Evolutionary conservation across 2,329 filamentous ascomycete species (phyloP), one percentile per base, ranked within the genome.

Genomic region (Botrytis porri): DNA sequence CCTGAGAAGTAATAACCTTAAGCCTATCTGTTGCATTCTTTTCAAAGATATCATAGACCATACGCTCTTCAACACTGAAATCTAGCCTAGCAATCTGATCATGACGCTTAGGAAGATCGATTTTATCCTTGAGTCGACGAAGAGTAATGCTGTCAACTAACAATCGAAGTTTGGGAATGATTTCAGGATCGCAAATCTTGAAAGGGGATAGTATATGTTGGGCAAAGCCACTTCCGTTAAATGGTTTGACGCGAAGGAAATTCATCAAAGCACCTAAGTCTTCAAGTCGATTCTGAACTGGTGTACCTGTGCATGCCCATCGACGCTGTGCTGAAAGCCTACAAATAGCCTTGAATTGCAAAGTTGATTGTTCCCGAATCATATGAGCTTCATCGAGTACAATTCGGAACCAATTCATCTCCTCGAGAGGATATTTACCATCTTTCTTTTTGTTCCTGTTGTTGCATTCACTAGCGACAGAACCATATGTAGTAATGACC

Each of bases 261-360:
- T 91, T 93, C 73, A 97, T 90, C 4, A 98, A 85, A 1, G 95
- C 93, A 22, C 93, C 93, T 35, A 98, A 86, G 81, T 99, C 96
- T 76, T 97, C 94, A 3, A 98, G 86, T 6, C 93, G 91, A 80
- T 99, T 99, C 82, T 98, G 95, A 14, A 98, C 93, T 0, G 95
- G 96, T 0, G 96, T 98, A 71, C 95, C 96, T 0, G 96, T 98
- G n/a, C 98, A 93, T 4, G 95, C 95, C 96, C 96, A 99, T 48
- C 95, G 91, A 45, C 95, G 89, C 79, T 93, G 88, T 3, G 94
- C 93, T 74, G 92, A 87, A 4, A 98, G 85, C 32, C 89, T 88
- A 76, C 94, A 95, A 32, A 96, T 93, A 4, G 93, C 93, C 80
- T 95, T 94, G 71, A 94, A 97, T 77, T 95, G 92, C 59, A 92